Conservation (phyloP, 768 basidiomycete species). For the Panaeolus cyanescens region DNA sequence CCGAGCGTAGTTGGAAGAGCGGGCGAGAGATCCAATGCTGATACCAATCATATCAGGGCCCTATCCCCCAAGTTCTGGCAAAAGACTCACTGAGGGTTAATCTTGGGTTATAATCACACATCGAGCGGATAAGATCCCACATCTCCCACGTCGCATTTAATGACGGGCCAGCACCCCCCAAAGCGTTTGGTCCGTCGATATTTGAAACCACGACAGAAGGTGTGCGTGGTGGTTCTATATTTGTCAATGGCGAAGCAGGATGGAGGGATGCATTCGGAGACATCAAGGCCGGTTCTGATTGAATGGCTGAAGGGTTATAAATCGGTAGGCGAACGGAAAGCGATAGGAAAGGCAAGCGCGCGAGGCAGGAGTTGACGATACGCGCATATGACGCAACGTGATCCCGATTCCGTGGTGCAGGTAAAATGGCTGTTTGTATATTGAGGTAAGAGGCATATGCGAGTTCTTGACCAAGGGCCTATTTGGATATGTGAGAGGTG, state of each 20-base stretch:
- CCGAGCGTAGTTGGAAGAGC: conserved; percentile 80
- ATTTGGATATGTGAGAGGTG: neutral
- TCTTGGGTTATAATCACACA: conserved; percentile 83
- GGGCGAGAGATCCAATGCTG: conserved; percentile 90
- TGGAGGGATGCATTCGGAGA: conserved; percentile 19
- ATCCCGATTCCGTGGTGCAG: conserved; percentile 81
- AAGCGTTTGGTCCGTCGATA: conserved; percentile 24
- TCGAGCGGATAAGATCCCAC: conserved; percentile 93
- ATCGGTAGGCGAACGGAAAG: conserved; percentile 85
- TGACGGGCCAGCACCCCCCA: conserved; percentile 49
- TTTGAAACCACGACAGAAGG: conserved; percentile 42
- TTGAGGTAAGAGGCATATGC: conserved; percentile 93
- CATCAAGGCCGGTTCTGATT: conserved; percentile 27
- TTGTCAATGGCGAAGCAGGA: neutral
- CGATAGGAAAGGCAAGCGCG: conserved; percentile 68
- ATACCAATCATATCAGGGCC: conserved; percentile 4
- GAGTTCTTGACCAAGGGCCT: conserved; percentile 94
- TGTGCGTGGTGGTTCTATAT: conserved; percentile 5
- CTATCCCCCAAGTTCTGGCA: no score
- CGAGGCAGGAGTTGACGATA: conserved; percentile 78
- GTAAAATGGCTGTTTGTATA: conserved; percentile 82
- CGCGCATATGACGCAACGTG: conserved; percentile 93
- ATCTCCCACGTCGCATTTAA: conserved; percentile 92
- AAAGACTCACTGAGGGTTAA: conserved; percentile 64
- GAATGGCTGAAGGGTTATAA: conserved; percentile 70